A percentile compares a stretch with the other conserved stretches of the same genome.
Evolutionary conservation across 345 rosid genomes (phyloP).

Genomic region (Rhodamnia rubescens): DNA sequence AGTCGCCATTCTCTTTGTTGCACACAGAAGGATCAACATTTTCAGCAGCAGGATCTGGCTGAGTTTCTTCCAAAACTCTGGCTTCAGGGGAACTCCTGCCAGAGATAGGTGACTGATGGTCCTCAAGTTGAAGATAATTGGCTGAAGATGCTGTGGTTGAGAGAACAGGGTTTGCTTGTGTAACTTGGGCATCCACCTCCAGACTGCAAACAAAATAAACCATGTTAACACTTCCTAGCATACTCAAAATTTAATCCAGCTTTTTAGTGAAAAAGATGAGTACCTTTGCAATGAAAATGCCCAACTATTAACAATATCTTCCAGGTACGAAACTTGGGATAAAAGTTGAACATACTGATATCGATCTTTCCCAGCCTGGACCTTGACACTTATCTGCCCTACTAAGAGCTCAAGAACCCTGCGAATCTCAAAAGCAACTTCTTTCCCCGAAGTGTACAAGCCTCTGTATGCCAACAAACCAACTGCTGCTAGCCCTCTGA

Average conservation of each 20-base stretch:
- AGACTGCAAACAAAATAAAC: constrained; percentile 44
- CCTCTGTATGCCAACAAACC: constrained; percentile 85
- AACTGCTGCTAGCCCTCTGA: constrained; percentile 78
- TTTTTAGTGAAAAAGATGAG: neutral
- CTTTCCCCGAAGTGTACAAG: constrained; percentile 49
- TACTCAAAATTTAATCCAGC: neutral
- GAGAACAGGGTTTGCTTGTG: constrained; percentile 17
- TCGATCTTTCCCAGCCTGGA: constrained; percentile 77
- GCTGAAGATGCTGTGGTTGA: constrained; percentile 16
- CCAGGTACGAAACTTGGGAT: constrained; percentile 90
- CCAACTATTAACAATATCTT: constrained; percentile 90
- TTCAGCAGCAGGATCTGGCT: constrained; percentile 9
- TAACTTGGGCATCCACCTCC: constrained; percentile 37
- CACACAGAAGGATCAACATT: constrained; percentile 13
- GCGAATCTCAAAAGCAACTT: constrained; percentile 76
- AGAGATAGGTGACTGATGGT: constrained; percentile 15
- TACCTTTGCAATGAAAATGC: constrained; percentile 80
- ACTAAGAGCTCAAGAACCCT: constrained; percentile 86
- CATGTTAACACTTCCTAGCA: constrained; percentile 9
- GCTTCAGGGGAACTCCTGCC: constrained; percentile 6
- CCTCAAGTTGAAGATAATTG: constrained; percentile 15
- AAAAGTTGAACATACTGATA: constrained; percentile 58
- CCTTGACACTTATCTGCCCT: constrained; percentile 53
- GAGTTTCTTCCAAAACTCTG: constrained; percentile 18
- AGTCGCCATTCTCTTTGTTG: constrained; percentile 10